Percentiles rank a stretch among this genome's conserved stretches.
Evolutionary conservation across 2,329 filamentous ascomycete genomes (phyloP).

Genomic region (Tolypocladium paradoxum): DNA sequence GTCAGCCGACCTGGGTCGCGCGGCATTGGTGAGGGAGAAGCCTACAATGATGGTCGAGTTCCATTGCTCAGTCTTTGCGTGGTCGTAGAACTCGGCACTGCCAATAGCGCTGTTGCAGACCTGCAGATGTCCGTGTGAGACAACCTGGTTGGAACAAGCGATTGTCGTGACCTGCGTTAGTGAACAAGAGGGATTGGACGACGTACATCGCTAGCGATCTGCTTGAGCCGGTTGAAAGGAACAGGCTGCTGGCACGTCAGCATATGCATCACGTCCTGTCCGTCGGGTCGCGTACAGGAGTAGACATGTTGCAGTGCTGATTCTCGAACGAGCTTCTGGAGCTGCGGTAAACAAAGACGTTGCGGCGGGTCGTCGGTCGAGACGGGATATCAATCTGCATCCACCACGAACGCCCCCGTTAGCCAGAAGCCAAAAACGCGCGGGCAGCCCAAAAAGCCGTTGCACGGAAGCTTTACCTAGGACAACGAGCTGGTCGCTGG

Average conservation of each 20-base stretch:
- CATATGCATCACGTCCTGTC: background rate
- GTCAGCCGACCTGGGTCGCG: background rate
- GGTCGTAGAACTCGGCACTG: slow-evolving; percentile 71
- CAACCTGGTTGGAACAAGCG: background rate
- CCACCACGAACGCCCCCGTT: background rate
- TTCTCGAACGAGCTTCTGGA: background rate
- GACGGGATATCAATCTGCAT: background rate
- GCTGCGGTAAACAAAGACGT: slow-evolving; percentile 14
- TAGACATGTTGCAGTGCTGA: slow-evolving; percentile 21
- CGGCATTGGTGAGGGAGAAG: slow-evolving; percentile 9
- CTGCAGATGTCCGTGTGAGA: slow-evolving; percentile 32
- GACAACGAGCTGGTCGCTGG: background rate
- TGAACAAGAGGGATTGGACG: slow-evolving; percentile 1
- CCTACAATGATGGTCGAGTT: slow-evolving; percentile 87
- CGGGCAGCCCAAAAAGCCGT: background rate
- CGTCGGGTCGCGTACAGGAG: slow-evolving; percentile 20
- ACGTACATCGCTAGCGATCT: slow-evolving; percentile 75
- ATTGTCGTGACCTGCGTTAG: background rate
- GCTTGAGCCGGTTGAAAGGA: slow-evolving; percentile 64
- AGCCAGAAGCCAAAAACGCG: background rate
- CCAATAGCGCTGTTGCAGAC: slow-evolving; percentile 74
- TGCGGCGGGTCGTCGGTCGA: background rate
- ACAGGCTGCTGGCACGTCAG: slow-evolving; percentile 49
- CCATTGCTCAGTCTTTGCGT: slow-evolving; percentile 75
- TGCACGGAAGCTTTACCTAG: background rate